Conservation (phyloP, 2,329 filamentous ascomycete genomes). For the Bipolaris zeicola region DNA sequence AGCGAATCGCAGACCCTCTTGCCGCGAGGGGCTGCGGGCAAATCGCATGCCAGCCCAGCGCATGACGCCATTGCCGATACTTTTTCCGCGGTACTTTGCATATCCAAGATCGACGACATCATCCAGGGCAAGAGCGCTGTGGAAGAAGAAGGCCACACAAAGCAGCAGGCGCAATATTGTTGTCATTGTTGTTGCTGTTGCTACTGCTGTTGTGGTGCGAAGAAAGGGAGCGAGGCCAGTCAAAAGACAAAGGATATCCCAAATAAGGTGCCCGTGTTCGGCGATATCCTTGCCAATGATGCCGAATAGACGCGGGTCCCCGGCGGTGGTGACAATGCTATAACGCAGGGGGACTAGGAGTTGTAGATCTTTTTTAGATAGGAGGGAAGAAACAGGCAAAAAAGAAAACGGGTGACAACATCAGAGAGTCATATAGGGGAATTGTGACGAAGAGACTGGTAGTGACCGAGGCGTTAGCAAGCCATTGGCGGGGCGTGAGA, state of each 20-base stretch:
- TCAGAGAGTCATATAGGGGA: conserved; percentile 5
- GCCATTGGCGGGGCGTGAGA: background rate
- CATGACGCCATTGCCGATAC: conserved; percentile 62
- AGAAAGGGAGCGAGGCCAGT: background rate
- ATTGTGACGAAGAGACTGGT: background rate
- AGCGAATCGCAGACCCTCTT: conserved; percentile 60
- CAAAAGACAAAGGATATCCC: background rate
- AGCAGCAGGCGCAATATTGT: conserved; percentile 33
- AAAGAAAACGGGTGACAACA: conserved; percentile 1
- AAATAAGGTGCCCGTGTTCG: background rate
- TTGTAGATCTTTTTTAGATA: conserved; percentile 3
- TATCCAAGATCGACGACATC: conserved; percentile 67
- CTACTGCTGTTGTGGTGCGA: background rate
- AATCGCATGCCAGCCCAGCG: conserved; percentile 79
- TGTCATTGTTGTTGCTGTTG: background rate
- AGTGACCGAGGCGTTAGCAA: conserved; percentile 4
- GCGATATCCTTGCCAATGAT: conserved; percentile 1
- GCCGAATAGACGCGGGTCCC: background rate
- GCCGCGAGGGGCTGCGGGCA: conserved; percentile 53
- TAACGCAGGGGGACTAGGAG: background rate
- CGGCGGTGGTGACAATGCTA: conserved; percentile 9
- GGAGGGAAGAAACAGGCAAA: background rate
- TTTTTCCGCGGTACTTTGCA: conserved; percentile 66
- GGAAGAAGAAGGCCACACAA: conserved; percentile 29
- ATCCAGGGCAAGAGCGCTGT: conserved; percentile 42